Percentiles rank a stretch among this genome's conserved stretches.
phyloP scores from a whole-genome alignment of 2,329 filamentous ascomycete species.

The Pseudogymnoascus sp. region DNA sequence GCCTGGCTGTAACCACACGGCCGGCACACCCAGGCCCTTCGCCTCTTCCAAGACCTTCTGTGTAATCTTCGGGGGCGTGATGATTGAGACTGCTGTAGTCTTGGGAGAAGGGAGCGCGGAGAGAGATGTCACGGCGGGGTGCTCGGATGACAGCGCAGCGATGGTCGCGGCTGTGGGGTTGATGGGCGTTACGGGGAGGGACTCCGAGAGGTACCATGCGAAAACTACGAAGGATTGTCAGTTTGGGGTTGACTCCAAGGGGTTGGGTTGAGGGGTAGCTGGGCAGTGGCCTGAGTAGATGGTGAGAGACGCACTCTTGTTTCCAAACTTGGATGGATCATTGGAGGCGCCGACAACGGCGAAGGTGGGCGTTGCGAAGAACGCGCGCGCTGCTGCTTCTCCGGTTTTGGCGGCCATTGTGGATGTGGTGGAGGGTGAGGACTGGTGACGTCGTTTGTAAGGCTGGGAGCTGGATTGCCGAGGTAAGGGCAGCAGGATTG shows the following conservation, averaged over 20 bases:
- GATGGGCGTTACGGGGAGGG: conserved; percentile 70
- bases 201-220: conserved; percentile 75
- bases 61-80: conserved; percentile 77
- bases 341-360: conserved; percentile 87
- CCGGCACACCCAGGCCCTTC: conserved; percentile 59
- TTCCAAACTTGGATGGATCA: conserved; percentile 77
- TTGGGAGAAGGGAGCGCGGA: conserved; percentile 55
- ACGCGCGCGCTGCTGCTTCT: conserved; percentile 55
- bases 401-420: background rate
- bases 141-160: conserved; percentile 39
- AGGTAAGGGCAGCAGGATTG: background rate
- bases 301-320: conserved; percentile 55
- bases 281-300: background rate
- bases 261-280: background rate
- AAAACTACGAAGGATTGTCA: conserved; percentile 53
- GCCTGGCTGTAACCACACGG: conserved; percentile 87
- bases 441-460: background rate
- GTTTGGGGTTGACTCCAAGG: conserved; percentile 10
- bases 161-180: conserved; percentile 66
- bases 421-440: background rate
- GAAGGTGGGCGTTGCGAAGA: conserved; percentile 73
- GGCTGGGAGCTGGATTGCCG: background rate
- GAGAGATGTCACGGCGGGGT: conserved; percentile 51
- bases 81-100: conserved; percentile 71
- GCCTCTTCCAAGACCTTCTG: conserved; percentile 69